Percentiles rank a stretch among this genome's conserved stretches.
These are phyloP conservation scores for Aspergillus sp. DNA, from an alignment of 2,329 filamentous ascomycete species.

Conservation along the genomic window DNA sequence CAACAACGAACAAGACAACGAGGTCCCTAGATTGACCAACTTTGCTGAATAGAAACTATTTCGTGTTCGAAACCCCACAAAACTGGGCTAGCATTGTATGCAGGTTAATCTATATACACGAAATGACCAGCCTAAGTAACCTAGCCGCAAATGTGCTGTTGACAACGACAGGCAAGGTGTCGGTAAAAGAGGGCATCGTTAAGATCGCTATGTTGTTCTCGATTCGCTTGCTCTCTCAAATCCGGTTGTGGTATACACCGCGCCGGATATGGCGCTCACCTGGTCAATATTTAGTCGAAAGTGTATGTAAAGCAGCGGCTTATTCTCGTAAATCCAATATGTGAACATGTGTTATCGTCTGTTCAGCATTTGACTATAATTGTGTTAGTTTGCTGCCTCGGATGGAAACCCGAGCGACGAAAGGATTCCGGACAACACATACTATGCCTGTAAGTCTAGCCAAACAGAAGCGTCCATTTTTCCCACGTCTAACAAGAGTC, in stretches of 20 bases:
- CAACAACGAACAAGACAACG: slow-evolving; percentile 24
- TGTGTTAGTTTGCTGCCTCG: neutral
- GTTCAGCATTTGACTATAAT: neutral
- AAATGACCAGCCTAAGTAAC: neutral
- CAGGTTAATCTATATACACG: slow-evolving; percentile 13
- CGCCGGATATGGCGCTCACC: neutral
- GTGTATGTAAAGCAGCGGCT: neutral
- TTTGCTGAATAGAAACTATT: slow-evolving; percentile 24
- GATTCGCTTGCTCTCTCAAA: neutral
- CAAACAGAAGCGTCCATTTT: neutral
- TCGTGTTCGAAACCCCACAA: neutral
- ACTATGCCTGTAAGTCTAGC: slow-evolving; percentile 1
- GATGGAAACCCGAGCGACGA: neutral
- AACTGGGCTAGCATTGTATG: slow-evolving; percentile 5
- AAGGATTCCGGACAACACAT: neutral
- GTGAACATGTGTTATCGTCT: slow-evolving; percentile 1
- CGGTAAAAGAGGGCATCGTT: neutral
- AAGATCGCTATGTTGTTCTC: neutral
- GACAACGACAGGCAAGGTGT: neutral
- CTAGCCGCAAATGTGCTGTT: neutral
- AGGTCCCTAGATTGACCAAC: slow-evolving; percentile 31
- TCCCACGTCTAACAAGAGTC: neutral
- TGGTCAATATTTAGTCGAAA: neutral
- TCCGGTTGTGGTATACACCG: neutral
- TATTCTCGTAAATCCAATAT: slow-evolving; percentile 1